These are phyloP conservation scores for Limnanthes douglasii DNA, from an alignment of 345 rosid species.

Conservation along the genomic window DNA sequence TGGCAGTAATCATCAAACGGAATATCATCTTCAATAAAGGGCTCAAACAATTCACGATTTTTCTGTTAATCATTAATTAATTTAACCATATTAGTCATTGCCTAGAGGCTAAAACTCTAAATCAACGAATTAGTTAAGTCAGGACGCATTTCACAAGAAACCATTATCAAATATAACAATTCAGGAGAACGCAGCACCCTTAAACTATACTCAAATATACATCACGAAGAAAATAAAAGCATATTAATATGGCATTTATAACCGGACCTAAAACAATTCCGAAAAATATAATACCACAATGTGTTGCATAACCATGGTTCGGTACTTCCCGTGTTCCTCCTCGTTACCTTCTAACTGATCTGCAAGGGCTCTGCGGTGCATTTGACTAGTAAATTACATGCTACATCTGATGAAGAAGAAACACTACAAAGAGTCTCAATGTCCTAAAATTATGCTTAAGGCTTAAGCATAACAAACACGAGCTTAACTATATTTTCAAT, in stretches of 20 bases:
- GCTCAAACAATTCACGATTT: slow-evolving; percentile 64
- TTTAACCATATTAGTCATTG: background rate
- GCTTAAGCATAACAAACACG: background rate
- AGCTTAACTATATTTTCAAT: background rate
- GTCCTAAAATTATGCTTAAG: background rate
- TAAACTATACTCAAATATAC: no score
- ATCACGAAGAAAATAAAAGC: no score
- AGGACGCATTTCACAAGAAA: no score
- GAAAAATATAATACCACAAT: no score
- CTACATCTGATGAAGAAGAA: background rate
- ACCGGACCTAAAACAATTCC: no score
- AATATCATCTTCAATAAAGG: slow-evolving; percentile 84
- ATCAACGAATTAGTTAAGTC: no score
- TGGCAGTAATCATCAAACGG: slow-evolving; percentile 80
- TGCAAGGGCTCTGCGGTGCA: slow-evolving; percentile 59
- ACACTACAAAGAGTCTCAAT: background rate
- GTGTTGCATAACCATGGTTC: slow-evolving; percentile 58
- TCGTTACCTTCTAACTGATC: slow-evolving; percentile 85
- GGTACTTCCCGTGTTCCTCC: slow-evolving; percentile 62
- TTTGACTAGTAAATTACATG: slow-evolving; percentile 8
- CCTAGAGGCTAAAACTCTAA: background rate
- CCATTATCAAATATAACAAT: no score
- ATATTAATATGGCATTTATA: no score
- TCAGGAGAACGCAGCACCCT: no score
- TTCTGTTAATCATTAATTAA: slow-evolving; percentile 21